Percentiles rank a stretch among this genome's conserved stretches.
These are phyloP conservation scores for Cyclocybe cylindracea DNA, from an alignment of 768 basidiomycete species.

Conservation along the genomic window DNA sequence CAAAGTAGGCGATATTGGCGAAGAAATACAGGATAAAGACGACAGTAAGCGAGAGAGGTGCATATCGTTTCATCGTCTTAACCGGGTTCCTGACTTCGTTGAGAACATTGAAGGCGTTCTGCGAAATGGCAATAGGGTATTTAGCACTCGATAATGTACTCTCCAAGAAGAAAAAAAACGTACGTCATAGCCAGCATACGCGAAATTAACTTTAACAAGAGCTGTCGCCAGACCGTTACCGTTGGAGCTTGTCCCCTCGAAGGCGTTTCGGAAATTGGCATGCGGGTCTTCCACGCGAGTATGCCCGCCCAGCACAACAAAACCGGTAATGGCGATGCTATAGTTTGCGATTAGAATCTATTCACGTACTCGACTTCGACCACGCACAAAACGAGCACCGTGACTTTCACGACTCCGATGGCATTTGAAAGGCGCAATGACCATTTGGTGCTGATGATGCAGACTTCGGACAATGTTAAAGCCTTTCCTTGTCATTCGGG, in stretches of 20 bases:
- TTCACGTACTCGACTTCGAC: background rate
- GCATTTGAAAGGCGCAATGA: conserved; percentile 36
- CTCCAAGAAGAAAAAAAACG: background rate
- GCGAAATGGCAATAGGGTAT: background rate
- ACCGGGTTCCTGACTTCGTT: conserved; percentile 47
- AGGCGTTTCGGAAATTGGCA: conserved; percentile 57
- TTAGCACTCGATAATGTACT: background rate
- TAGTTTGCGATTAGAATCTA: background rate
- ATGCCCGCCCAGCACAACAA: conserved; percentile 60
- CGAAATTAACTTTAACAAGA: conserved; percentile 38
- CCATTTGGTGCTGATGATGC: conserved; percentile 36
- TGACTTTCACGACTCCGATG: conserved; percentile 33
- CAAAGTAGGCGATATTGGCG: conserved; percentile 44
- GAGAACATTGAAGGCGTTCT: conserved; percentile 48
- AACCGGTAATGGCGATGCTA: conserved; percentile 53
- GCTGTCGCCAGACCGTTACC: conserved; percentile 45
- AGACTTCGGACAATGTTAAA: conserved; percentile 19
- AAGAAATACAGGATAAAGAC: conserved; percentile 50
- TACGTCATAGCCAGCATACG: conserved; percentile 39
- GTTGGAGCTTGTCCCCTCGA: conserved; percentile 51
- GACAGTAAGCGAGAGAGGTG: conserved; percentile 43
- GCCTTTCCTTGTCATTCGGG: background rate
- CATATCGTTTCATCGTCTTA: conserved; percentile 45
- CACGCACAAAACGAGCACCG: conserved; percentile 30
- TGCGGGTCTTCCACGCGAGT: conserved; percentile 58